Conservation (phyloP, 116 monocot genomes). For the Cymodocea nodosa region DNA sequence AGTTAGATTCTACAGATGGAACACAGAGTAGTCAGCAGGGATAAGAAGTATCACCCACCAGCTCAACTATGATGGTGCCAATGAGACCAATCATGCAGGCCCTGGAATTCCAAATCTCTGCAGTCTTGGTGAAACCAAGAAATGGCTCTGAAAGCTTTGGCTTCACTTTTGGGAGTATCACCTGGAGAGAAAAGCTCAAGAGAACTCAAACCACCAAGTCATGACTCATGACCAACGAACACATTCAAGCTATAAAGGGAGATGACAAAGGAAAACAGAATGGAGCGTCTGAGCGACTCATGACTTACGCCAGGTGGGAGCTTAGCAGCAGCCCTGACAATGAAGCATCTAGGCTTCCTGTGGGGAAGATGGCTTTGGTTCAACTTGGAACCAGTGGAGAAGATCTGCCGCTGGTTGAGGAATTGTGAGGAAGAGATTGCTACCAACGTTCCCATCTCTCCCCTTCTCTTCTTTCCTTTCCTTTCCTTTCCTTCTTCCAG, state of each 20-base stretch:
- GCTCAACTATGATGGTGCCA: conserved; percentile 77
- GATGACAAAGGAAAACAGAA: background rate
- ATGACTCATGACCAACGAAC: background rate
- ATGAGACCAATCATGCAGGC: conserved; percentile 93
- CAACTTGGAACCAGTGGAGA: conserved; percentile 7
- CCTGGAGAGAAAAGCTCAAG: conserved; percentile 13
- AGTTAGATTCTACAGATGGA: no score
- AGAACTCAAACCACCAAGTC: background rate
- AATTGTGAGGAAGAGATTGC: conserved; percentile 25
- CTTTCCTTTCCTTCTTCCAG: background rate
- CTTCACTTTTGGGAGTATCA: conserved; percentile 53
- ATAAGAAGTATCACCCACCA: conserved; percentile 24
- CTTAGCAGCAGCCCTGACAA: conserved; percentile 78
- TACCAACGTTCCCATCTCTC: conserved; percentile 25
- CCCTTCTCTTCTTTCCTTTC: background rate
- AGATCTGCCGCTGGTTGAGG: conserved; percentile 3
- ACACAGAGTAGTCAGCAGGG: no score
- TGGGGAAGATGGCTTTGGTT: conserved; percentile 2
- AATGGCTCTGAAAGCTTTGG: conserved; percentile 71
- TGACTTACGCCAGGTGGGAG: conserved; percentile 58
- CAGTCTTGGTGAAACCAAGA: conserved; percentile 78
- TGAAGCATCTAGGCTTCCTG: conserved; percentile 17
- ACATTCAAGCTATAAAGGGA: background rate
- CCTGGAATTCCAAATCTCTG: conserved; percentile 93
- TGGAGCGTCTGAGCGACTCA: background rate